Evolutionary conservation across 768 basidiomycete genomes (phyloP).

Genomic region (Harrya chromipes): DNA sequence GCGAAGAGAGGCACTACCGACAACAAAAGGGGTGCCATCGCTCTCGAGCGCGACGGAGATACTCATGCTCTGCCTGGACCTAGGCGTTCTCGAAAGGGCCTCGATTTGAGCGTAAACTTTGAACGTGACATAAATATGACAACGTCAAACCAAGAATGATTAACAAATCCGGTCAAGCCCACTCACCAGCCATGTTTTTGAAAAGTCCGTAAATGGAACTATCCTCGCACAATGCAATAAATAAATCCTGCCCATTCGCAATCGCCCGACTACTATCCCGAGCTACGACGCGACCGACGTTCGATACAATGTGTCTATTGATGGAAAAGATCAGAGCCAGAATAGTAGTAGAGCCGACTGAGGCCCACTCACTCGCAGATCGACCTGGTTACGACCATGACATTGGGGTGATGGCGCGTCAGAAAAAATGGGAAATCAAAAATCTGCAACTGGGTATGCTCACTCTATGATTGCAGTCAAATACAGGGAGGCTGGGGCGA

Average conservation of each 20-base stretch:
- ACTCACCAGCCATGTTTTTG: constrained; percentile 79
- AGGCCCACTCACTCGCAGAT: constrained; percentile 75
- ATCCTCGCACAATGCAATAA: constrained; percentile 88
- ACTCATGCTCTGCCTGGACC: constrained; percentile 66
- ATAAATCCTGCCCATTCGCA: constrained; percentile 79
- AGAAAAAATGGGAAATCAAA: constrained; percentile 17
- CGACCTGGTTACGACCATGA: constrained; percentile 46
- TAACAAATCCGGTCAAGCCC: constrained; percentile 17
- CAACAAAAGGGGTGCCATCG: constrained; percentile 44
- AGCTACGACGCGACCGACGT: constrained; percentile 79
- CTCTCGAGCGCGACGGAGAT: constrained; percentile 66
- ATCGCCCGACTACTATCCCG: constrained; percentile 78
- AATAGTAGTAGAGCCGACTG: neutral
- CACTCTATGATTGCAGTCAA: constrained; percentile 92
- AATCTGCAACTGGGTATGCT: constrained; percentile 36
- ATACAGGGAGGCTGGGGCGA: constrained; percentile 85
- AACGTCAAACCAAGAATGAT: constrained; percentile 16
- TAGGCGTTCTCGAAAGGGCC: constrained; percentile 53
- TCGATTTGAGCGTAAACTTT: constrained; percentile 81
- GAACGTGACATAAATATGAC: constrained; percentile 12
- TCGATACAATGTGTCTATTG: constrained; percentile 75
- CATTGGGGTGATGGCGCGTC: constrained; percentile 22
- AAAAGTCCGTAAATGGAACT: constrained; percentile 82
- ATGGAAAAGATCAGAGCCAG: constrained; percentile 5
- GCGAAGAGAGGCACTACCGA: constrained; percentile 17